Evolutionary conservation across 139 green algal species (phyloP).

Genomic region (Microglena sp.): DNA sequence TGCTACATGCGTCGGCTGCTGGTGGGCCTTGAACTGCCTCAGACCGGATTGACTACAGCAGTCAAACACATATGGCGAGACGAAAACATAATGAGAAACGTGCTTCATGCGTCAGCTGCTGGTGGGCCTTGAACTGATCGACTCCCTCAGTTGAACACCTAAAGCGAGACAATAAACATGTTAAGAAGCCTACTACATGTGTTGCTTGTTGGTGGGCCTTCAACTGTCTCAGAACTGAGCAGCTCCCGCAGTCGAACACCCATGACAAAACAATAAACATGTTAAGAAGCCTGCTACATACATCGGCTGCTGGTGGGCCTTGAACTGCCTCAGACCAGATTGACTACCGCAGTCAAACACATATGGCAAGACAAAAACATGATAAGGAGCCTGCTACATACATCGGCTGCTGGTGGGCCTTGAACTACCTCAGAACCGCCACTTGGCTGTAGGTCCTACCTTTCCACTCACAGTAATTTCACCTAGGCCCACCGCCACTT

Average conservation of each 20-base stretch:
- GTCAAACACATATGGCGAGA: slow-evolving; percentile 74
- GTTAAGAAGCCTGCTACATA: slow-evolving; percentile 61
- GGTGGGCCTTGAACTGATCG: slow-evolving; percentile 69
- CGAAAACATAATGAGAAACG: no score
- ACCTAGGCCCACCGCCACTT: no score
- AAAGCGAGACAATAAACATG: background rate
- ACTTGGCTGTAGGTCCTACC: background rate
- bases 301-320: slow-evolving; percentile 63
- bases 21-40: slow-evolving; percentile 79
- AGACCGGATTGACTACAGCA: slow-evolving; percentile 58
- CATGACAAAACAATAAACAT: no score
- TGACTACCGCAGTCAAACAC: slow-evolving; percentile 75
- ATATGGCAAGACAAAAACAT: slow-evolving; percentile 43
- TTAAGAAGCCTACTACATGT: slow-evolving; percentile 58
- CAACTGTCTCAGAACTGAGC: slow-evolving; percentile 75
- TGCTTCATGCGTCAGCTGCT: slow-evolving; percentile 50
- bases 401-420: slow-evolving; percentile 61
- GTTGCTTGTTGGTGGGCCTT: slow-evolving; percentile 67
- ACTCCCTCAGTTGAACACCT: slow-evolving; percentile 79
- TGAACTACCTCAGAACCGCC: slow-evolving; percentile 78
- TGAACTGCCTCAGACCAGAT: slow-evolving; percentile 76
- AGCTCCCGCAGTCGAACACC: slow-evolving; percentile 74
- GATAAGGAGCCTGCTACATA: slow-evolving; percentile 57
- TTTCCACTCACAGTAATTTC: no score
- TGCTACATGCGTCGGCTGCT: slow-evolving; percentile 52